These are phyloP conservation scores for Datura wrightii DNA, from an alignment of 257 asterid species.

Conservation along the genomic window DNA sequence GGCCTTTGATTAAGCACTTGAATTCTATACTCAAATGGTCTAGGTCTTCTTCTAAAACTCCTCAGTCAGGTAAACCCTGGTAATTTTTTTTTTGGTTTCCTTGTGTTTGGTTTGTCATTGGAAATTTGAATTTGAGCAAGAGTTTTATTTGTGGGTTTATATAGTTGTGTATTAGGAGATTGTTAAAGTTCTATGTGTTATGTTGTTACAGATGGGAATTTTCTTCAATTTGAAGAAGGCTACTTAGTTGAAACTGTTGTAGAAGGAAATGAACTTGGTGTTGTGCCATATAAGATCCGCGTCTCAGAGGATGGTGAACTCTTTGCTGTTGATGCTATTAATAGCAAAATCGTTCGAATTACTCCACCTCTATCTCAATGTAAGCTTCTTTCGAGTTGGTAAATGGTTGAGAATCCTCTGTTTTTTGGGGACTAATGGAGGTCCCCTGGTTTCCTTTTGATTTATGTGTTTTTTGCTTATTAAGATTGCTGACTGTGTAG, in stretches of 20 bases:
- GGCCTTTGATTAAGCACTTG: conserved; percentile 84
- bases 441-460: neutral
- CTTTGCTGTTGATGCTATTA: conserved; percentile 87
- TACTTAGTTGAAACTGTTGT: conserved; percentile 95
- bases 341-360: conserved; percentile 82
- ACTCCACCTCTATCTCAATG: conserved; percentile 95
- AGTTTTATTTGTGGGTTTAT: neutral
- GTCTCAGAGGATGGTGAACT: conserved; percentile 94
- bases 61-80: conserved; percentile 67
- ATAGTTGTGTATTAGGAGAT: conserved; percentile 7
- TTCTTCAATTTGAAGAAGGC: conserved; percentile 88
- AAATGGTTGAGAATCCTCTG: neutral
- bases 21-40: conserved; percentile 90
- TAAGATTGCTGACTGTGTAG: conserved; percentile 45
- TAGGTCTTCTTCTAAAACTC: conserved; percentile 72
- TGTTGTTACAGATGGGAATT: conserved; percentile 61
- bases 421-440: no score
- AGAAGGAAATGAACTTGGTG: conserved; percentile 90
- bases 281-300: conserved; percentile 74
- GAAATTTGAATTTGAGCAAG: neutral
- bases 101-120: neutral
- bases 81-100: neutral
- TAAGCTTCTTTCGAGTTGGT: conserved; percentile 42
- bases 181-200: conserved; percentile 1
- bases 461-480: neutral